Evolutionary conservation across 2,329 filamentous ascomycete genomes (phyloP).

Genomic region (Fusarium sulawesiense): DNA sequence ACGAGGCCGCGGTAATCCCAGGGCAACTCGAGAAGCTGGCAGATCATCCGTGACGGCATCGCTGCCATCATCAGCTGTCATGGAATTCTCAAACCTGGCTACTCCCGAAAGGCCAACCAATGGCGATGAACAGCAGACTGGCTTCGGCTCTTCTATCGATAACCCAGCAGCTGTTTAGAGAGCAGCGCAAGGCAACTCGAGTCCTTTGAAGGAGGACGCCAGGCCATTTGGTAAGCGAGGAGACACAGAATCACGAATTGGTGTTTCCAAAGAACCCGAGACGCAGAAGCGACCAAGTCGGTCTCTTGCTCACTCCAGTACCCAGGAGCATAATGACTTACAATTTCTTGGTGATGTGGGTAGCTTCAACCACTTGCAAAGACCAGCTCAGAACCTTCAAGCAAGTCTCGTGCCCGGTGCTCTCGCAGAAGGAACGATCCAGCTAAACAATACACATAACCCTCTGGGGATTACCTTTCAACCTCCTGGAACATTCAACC

Average conservation of each 20-base stretch:
- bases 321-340: neutral
- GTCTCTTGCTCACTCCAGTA: neutral
- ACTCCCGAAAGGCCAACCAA: neutral
- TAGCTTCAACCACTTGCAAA: neutral
- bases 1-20: slow-evolving; percentile 24
- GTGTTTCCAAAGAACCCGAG: slow-evolving; percentile 8
- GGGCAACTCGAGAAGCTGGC: slow-evolving; percentile 13
- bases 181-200: slow-evolving; percentile 29
- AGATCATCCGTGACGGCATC: slow-evolving; percentile 35
- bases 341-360: neutral
- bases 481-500: neutral
- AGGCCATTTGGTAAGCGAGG: slow-evolving; percentile 6
- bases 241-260: neutral
- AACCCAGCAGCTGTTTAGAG: slow-evolving; percentile 40
- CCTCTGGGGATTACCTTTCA: slow-evolving; percentile 15
- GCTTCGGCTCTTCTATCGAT: slow-evolving; percentile 14
- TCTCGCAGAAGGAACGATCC: neutral
- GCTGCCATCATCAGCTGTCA: slow-evolving; percentile 38
- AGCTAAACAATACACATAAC: neutral
- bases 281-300: slow-evolving; percentile 8
- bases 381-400: neutral
- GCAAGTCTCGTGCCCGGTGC: neutral
- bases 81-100: slow-evolving; percentile 33
- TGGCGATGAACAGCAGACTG: neutral
- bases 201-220: slow-evolving; percentile 4